Evolutionary conservation across 2,329 filamentous ascomycete species (phyloP), one percentile per base, ranked within the genome.

Genomic region (Talaromyces sp.): DNA sequence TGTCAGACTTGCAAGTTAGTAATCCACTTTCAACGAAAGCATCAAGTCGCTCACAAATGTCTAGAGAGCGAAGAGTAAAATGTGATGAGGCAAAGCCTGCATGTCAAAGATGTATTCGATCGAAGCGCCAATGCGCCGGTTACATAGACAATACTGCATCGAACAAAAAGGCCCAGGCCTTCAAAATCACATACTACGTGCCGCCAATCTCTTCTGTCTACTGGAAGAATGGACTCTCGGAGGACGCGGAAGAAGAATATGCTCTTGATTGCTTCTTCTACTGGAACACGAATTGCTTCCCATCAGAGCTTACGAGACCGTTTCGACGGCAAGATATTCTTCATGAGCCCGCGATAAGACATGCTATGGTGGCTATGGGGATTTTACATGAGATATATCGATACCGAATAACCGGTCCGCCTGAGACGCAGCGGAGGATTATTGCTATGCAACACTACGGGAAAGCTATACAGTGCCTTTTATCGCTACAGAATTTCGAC

Each of bases 1-100:
- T 65, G 63, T 36, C 36, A 11, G 22, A 65, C 63, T 3, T 65
- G 63, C 63, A 65, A 65, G 63, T 65, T 36, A 47, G 63, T 65
- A n/a, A 38, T n/a, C 25, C 15, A 40, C 17, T 49, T 29, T 22
- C 36, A 49, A 40, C 19, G 22, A 40, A 3, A n/a, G 8, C 29
- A 49, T 31, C 22, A 15, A 29, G 17, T 31, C 3, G 27, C 22
- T 64, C 1, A 61, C 22, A 31, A 19, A 54, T 8, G 11, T 34
- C 19, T 22, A 65, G 63, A 47, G 29, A 10, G 31, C 29, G 63
- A 56, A 53, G 63, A 40, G 63, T 65, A 1, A 65, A 65, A 49
- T 65, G 63, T 47, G 63, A 65, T 17, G 58, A 65, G 43, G 58
- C 27, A 19, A 65, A 61, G 29, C 49, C 63, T 29, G 59, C 45